A percentile compares a stretch with the other conserved stretches of the same genome.
Conservation (phyloP, 257 asterid species). For the Penstemon davidsonii region DNA sequence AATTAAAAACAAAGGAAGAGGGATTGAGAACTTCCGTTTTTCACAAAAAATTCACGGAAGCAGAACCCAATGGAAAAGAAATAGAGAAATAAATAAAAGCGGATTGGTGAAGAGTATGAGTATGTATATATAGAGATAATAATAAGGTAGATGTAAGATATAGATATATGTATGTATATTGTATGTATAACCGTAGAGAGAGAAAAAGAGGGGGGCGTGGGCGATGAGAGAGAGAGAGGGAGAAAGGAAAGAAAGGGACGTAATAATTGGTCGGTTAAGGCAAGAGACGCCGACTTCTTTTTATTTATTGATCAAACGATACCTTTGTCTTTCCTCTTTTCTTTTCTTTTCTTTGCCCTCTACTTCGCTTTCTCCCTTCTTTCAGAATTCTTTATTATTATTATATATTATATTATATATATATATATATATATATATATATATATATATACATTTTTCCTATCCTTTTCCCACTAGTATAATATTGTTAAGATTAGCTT, state of each 20-base stretch:
- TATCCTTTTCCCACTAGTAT: no score
- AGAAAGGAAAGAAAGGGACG: background rate
- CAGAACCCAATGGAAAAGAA: conserved; percentile 27
- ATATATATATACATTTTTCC: no score
- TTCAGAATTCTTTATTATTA: background rate
- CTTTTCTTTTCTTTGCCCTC: background rate
- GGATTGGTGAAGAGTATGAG: background rate
- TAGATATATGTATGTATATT: conserved; percentile 19
- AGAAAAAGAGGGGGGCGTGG: conserved; percentile 13
- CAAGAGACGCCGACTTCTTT: conserved; percentile 36
- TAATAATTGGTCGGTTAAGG: conserved; percentile 40
- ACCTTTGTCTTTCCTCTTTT: conserved; percentile 21
- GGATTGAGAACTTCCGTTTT: conserved; percentile 32
- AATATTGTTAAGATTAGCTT: no score
- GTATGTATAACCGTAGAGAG: conserved; percentile 28
- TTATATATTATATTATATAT: no score
- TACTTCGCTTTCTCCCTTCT: background rate
- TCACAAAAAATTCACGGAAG: conserved; percentile 29
- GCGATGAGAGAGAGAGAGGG: conserved; percentile 1
- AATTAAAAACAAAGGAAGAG: background rate
- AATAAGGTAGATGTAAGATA: conserved; percentile 5
- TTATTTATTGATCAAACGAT: conserved; percentile 1
- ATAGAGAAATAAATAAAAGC: background rate
- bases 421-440: no score
- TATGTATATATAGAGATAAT: background rate